Evolutionary conservation across 352 stramenopile species (phyloP).

Genomic region (Thalassiosira livingstoniorum): DNA sequence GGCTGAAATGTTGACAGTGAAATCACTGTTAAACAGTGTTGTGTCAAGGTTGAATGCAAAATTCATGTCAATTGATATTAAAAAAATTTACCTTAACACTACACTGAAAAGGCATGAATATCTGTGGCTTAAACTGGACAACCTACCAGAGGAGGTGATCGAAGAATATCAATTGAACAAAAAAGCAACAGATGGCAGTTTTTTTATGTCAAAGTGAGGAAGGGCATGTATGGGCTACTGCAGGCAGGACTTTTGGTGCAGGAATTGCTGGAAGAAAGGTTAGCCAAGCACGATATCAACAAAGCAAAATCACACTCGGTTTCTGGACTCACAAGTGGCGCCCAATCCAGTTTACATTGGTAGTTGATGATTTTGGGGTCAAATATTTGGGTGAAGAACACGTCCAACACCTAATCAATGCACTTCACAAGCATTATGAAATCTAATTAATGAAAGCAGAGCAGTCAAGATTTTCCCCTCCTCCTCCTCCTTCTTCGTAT

Average conservation of each 20-base stretch:
- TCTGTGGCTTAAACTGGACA: conserved; percentile 35
- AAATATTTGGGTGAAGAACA: conserved; percentile 41
- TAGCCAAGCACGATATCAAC: neutral
- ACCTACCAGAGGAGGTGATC: neutral
- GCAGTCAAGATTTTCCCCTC: too few species aligned
- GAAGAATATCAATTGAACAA: neutral
- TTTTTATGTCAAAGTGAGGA: too few species aligned
- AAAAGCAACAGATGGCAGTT: too few species aligned
- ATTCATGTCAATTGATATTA: neutral
- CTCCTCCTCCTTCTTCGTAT: too few species aligned
- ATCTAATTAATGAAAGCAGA: too few species aligned
- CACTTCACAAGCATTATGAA: conserved; percentile 19
- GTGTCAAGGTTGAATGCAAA: neutral
- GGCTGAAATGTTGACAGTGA: conserved; percentile 2
- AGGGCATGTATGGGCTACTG: neutral
- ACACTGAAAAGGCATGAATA: conserved; percentile 43
- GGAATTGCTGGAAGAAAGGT: neutral
- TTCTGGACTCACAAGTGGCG: conserved; percentile 14
- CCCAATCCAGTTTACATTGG: conserved; percentile 3
- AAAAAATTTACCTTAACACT: conserved; percentile 52
- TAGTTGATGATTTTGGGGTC: conserved; percentile 32
- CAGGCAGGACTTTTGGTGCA: neutral
- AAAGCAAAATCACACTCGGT: neutral
- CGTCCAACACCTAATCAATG: conserved; percentile 29
- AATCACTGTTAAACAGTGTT: conserved; percentile 26